Conservation (phyloP, 2,329 filamentous ascomycete genomes). For the Apiospora malaysiana region DNA sequence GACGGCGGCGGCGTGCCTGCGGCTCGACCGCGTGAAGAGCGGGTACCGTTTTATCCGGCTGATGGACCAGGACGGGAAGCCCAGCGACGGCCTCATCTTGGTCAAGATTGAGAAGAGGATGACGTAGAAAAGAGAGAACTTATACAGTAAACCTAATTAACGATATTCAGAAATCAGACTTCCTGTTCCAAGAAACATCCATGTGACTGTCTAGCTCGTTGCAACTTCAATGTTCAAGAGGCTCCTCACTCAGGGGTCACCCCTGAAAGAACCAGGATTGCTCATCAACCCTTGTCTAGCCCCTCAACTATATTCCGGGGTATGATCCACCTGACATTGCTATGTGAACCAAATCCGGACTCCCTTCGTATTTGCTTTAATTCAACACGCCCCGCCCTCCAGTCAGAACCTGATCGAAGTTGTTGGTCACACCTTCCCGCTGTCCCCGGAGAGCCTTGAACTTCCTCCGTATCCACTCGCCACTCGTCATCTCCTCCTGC, state of each 20-base stretch:
- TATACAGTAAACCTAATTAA: no score
- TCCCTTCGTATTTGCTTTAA: not conserved
- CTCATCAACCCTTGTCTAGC: no score
- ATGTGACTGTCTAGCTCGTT: no score
- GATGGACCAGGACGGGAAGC: constrained; percentile 68
- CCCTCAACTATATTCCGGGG: no score
- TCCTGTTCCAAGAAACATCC: no score
- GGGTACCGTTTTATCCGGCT: constrained; percentile 82
- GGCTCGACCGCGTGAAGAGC: constrained; percentile 77
- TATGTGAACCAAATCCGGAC: no score
- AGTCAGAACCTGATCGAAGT: constrained; percentile 13
- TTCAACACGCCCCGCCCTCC: constrained; percentile 8
- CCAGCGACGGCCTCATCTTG: constrained; percentile 72
- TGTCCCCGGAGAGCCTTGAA: constrained; percentile 14
- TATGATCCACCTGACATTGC: no score
- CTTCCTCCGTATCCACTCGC: constrained; percentile 20
- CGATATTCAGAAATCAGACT: no score
- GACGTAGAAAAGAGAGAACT: not conserved
- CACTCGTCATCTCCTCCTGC: not conserved
- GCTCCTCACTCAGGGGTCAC: no score
- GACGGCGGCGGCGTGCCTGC: constrained; percentile 86
- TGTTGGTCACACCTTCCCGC: not conserved
- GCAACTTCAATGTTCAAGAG: no score
- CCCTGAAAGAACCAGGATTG: no score
- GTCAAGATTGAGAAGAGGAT: constrained; percentile 70